Conservation (phyloP, 345 rosid genomes). For the Eucalyptus curtisii region DNA sequence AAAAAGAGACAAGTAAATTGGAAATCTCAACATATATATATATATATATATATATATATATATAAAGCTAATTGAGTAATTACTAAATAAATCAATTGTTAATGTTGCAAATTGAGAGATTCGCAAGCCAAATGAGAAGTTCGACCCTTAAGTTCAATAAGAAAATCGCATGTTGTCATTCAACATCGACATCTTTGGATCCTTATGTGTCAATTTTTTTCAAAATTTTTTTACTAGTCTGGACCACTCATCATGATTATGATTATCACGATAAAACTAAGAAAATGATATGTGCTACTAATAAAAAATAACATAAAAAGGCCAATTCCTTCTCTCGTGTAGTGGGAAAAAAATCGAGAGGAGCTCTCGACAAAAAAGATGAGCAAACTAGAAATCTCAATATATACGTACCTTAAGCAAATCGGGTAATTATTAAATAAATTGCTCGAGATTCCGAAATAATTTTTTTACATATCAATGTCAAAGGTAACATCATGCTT, state of each 20-base stretch:
- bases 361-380: not conserved
- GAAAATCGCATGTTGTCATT: not conserved
- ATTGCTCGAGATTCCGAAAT: rapidly evolving
- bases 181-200: not conserved
- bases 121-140: not conserved
- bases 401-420: not conserved
- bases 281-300: not conserved
- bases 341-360: not conserved
- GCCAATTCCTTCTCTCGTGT: not conserved
- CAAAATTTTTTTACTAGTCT: rapidly evolving
- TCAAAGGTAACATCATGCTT: not conserved
- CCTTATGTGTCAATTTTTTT: too few relatives aligned
- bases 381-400: not conserved
- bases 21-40: not conserved
- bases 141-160: too few relatives aligned
- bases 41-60: too few relatives aligned
- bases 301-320: too few relatives aligned
- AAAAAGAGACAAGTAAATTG: not conserved
- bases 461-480: not conserved
- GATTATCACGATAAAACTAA: too few relatives aligned
- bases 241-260: not conserved
- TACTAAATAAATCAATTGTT: too few relatives aligned
- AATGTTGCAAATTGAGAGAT: not conserved
- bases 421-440: not conserved
- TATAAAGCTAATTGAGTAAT: not conserved